These are phyloP conservation scores for Thymus mandschuricus DNA, from an alignment of 257 asterid genomes.

Conservation along the genomic window DNA sequence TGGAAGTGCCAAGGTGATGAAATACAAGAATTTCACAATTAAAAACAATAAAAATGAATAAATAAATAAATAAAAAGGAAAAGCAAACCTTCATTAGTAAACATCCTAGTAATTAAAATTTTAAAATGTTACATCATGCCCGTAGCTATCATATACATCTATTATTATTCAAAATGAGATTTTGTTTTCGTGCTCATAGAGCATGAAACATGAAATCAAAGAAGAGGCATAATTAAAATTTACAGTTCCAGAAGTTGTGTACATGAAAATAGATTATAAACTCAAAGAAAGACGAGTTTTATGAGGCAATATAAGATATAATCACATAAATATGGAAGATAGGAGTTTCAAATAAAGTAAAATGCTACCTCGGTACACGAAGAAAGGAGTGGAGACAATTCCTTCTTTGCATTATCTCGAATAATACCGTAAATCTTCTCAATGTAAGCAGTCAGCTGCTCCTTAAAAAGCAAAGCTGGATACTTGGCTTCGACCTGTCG, in stretches of 20 bases:
- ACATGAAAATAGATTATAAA: conserved; percentile 2
- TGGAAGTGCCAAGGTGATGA: background rate
- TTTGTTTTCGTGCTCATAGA: background rate
- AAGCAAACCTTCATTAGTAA: background rate
- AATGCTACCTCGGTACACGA: conserved; percentile 63
- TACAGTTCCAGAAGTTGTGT: background rate
- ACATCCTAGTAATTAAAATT: background rate
- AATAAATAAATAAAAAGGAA: background rate
- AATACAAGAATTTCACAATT: background rate
- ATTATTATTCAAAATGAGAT: conserved; percentile 1
- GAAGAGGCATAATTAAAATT: background rate
- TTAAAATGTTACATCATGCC: background rate
- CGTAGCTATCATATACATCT: background rate
- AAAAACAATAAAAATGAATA: background rate
- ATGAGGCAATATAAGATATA: background rate
- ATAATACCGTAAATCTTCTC: conserved; percentile 85
- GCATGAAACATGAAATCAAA: background rate
- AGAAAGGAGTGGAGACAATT: conserved; percentile 58
- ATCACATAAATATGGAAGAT: conserved; percentile 2
- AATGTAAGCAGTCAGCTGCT: conserved; percentile 84
- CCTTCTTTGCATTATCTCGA: conserved; percentile 76
- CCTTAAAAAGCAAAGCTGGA: conserved; percentile 90
- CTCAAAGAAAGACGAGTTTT: background rate
- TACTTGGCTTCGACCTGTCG: conserved; percentile 80
- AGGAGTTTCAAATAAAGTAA: conserved; percentile 1